Evolutionary conservation across 2,329 filamentous ascomycete species (phyloP), one percentile per base, ranked within the genome.

Genomic region (Colletotrichum musae): DNA sequence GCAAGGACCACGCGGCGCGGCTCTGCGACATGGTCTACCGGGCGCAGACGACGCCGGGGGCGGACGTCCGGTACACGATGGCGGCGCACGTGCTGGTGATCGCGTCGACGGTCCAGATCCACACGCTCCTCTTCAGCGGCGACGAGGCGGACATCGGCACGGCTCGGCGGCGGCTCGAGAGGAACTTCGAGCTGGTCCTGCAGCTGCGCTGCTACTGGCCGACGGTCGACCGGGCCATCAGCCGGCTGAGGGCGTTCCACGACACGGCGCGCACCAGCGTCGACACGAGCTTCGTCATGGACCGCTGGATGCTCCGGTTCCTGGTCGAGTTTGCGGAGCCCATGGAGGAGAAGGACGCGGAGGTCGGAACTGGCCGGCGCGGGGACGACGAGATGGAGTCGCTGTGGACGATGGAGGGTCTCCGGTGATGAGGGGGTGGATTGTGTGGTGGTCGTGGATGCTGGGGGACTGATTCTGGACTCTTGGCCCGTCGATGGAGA

Each of bases 41-140:
- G 5, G 77, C 82, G 6, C 75, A 79, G 18, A 75, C 76, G 7
- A 77, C 75, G 6, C 71, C 79, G 5, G 73, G 77, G 45, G 82
- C 80, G 61, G 80, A 84, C 45, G 80, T 81, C 4, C 77, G 80
- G 26, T 85, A 85, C 64, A 79, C 76, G 5, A 81, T 84, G 75
- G 80, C 84, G 1, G 83, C 81, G 0, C 83, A 86, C 71, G 81
- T 85, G 32, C 74, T 84, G 5, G 80, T 85, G 7, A 81, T 86
- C 43, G 78, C 83, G 2, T 85, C 83, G 1, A 84, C 84, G 0
- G 78, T 85, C 0, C 80, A 85, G 62, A 78, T 85, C 13, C 83
- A 86, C 64, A 84, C 77, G 0, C 76, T 86, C 2, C 76, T 86
- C 0, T 84, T 85, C 68, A 76, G 75, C 54, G 73, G 73, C 0